A percentile compares a stretch with the other conserved stretches of the same genome.
Conservation (phyloP, 176 grass and related monocot species). For the Paspalum vaginatum region DNA sequence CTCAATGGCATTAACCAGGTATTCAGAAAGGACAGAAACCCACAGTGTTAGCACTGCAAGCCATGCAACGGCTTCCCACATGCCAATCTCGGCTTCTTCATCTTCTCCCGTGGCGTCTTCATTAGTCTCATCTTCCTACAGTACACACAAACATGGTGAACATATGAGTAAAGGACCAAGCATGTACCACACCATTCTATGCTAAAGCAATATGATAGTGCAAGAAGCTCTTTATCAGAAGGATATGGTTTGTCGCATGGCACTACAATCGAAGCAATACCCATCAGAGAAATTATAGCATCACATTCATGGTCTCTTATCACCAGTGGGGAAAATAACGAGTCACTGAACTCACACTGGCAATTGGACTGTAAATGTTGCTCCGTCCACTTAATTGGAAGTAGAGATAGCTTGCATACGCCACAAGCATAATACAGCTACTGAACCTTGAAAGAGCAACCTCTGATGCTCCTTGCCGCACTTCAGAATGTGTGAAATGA, state of each 20-base stretch:
- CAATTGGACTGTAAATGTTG: constrained; percentile 56
- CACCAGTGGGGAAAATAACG: constrained; percentile 6
- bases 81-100: constrained; percentile 68
- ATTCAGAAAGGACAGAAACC: constrained; percentile 78
- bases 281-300: background rate
- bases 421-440: constrained; percentile 81
- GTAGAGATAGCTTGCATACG: constrained; percentile 76
- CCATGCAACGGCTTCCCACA: constrained; percentile 78
- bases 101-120: constrained; percentile 48
- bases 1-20: constrained; percentile 88
- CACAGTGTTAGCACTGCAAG: constrained; percentile 68
- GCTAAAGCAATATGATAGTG: background rate
- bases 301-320: constrained; percentile 7
- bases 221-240: background rate
- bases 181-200: background rate
- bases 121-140: constrained; percentile 57
- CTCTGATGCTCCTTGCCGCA: constrained; percentile 52
- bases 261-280: background rate
- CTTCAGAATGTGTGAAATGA: constrained; percentile 77
- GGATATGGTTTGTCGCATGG: constrained; percentile 13
- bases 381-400: constrained; percentile 70
- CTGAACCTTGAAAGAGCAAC: constrained; percentile 79
- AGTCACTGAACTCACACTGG: constrained; percentile 51
- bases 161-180: background rate
- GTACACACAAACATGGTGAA: background rate